These are phyloP conservation scores for Globisporangium splendens DNA, from an alignment of 352 stramenopile species.

Conservation along the genomic window DNA sequence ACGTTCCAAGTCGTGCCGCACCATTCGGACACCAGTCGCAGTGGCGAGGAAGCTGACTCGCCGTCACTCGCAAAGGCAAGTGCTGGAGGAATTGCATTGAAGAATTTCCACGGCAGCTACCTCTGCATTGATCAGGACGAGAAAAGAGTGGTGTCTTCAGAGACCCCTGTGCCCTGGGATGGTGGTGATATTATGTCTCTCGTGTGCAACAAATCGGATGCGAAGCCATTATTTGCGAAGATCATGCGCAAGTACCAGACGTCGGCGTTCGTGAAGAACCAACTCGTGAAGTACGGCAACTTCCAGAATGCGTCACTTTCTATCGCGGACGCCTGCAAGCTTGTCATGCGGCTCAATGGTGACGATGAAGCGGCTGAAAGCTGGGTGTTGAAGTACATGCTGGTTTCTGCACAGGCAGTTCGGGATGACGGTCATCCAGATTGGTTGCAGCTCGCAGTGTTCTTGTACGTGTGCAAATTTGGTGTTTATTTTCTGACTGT, in stretches of 20 bases:
- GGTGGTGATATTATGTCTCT: conserved; percentile 67
- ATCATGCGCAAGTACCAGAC: conserved; percentile 82
- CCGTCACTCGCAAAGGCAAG: background rate
- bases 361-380: conserved; percentile 39
- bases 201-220: conserved; percentile 63
- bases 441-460: conserved; percentile 75
- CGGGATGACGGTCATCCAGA: conserved; percentile 71
- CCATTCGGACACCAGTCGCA: conserved; percentile 15
- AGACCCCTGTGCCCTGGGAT: conserved; percentile 66
- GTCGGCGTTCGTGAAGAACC: conserved; percentile 36
- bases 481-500: background rate
- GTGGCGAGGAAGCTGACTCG: background rate
- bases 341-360: conserved; percentile 58
- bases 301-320: conserved; percentile 58
- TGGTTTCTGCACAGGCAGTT: conserved; percentile 52
- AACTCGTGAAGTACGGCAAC: conserved; percentile 38
- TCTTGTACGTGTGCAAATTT: conserved; percentile 36
- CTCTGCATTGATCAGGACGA: conserved; percentile 56
- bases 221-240: conserved; percentile 50
- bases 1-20: conserved; percentile 82
- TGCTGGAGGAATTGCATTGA: conserved; percentile 54
- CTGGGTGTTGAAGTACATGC: conserved; percentile 73
- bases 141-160: conserved; percentile 34
- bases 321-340: conserved; percentile 53
- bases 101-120: conserved; percentile 78